Base-by-base conservation (phyloP, 2,329 filamentous ascomycete genomes). In the Xylariaceae sp. region DNA sequence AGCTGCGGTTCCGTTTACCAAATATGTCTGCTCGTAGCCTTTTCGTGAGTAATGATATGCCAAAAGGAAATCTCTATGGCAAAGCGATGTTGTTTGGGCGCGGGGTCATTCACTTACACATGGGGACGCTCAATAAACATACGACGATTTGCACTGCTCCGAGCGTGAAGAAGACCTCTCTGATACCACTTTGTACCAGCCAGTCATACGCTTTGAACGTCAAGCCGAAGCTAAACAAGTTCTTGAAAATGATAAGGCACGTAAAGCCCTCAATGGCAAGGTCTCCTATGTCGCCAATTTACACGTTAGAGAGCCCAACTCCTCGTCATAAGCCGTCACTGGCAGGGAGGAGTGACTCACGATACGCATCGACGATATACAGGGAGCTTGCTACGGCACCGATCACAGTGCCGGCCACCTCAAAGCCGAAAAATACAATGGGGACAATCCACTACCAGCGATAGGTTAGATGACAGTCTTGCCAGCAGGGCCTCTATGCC, bases 331-430 rank as follows among this genome's bases (percentile, higher is more conserved):
- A 39, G 2, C 2, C 7, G 42, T 11, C 8, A 55, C 24, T 59
- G 35, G 21, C 20, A 32, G 4, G 8, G 24, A 42, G 6, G 9
- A 6, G 20, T 16, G 7, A 81, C 85, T 71, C 75, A 88, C 92
- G 87, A 73, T 97, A 93, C 0, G 92, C 92, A 73, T 97, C 93
- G 6, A 96, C 89, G 66, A 97, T 88, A 68, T 97, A 97, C 20
- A 96, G 75, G 1, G 90, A 89, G 57, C 86, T 89, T 1, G 90
- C 87, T 2, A 96, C 91, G 1, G 92, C 91, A 1, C 92, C 92
- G 67, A 96, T 86, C 0, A 97, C 91, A 91, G 96, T 96, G 2
- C 91, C 91, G 55, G 88, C 86, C 7, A 96, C 89, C 68, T 94
- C 86, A 50, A 94, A 81, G 0, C 82, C 89, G 63, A 96, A 94